Evolutionary conservation across 768 basidiomycete species (phyloP).

Genomic region (Suillus tomentosus): DNA sequence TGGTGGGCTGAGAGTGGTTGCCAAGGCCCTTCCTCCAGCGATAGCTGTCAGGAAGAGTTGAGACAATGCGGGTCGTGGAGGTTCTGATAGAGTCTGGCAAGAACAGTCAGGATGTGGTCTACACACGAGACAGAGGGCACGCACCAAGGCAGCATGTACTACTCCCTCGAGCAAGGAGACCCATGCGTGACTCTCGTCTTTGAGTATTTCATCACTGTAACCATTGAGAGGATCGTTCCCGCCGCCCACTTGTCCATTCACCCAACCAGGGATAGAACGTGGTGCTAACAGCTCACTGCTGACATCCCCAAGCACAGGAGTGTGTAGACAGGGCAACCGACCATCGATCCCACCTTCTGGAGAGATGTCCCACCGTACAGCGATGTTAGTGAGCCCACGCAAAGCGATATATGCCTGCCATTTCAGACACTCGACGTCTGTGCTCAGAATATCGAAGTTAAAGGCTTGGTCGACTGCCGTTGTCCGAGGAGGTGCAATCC

Average conservation of each 20-base stretch:
- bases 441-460: conserved; percentile 48
- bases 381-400: conserved; percentile 51
- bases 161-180: conserved; percentile 74
- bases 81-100: conserved; percentile 44
- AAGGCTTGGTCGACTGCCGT: conserved; percentile 10
- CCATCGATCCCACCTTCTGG: conserved; percentile 70
- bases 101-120: conserved; percentile 14
- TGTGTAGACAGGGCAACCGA: conserved; percentile 70
- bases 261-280: conserved; percentile 74
- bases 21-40: conserved; percentile 37
- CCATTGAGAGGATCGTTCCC: conserved; percentile 58
- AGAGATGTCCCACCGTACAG: conserved; percentile 67
- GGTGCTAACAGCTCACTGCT: conserved; percentile 61
- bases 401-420: conserved; percentile 82
- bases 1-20: conserved; percentile 60
- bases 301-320: conserved; percentile 39
- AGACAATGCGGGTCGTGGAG: conserved; percentile 42
- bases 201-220: conserved; percentile 57
- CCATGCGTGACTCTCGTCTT: conserved; percentile 83
- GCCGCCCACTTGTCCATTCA: conserved; percentile 50
- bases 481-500: conserved; percentile 57
- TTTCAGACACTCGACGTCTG: conserved; percentile 85
- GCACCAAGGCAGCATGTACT: conserved; percentile 75
- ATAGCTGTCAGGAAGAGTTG: conserved; percentile 42
- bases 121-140: conserved; percentile 23